Evolutionary conservation across 75 land plant species (phyloP).

Genomic region (Picea sitchensis): DNA sequence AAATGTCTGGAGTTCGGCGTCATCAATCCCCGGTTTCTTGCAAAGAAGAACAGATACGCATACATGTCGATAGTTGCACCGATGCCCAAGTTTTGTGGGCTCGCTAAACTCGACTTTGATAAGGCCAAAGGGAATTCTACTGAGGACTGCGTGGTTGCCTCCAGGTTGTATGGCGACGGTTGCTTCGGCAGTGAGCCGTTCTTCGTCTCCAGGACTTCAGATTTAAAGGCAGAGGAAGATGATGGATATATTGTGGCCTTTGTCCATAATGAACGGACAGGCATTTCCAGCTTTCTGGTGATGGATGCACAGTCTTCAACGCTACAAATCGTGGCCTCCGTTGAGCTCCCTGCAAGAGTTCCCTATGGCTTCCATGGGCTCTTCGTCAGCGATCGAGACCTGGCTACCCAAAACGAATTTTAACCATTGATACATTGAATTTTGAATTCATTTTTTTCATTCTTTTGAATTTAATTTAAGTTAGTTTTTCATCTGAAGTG

Average conservation of each 20-base stretch:
- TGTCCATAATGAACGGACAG: slow-evolving; percentile 50
- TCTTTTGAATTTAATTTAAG: too few relatives aligned
- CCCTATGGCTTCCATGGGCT: slow-evolving; percentile 92
- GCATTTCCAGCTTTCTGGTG: slow-evolving; percentile 61
- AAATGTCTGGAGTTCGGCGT: slow-evolving; percentile 63
- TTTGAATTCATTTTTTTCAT: too few relatives aligned
- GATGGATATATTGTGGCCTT: slow-evolving; percentile 70
- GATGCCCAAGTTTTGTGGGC: slow-evolving; percentile 58
- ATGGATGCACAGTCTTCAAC: slow-evolving; percentile 81
- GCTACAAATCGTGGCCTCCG: slow-evolving; percentile 60
- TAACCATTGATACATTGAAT: too few relatives aligned
- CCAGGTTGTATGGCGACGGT: slow-evolving; percentile 30
- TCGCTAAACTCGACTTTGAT: slow-evolving; percentile 69
- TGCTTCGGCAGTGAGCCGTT: slow-evolving; percentile 74
- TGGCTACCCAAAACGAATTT: too few relatives aligned
- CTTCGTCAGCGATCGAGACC: slow-evolving; percentile 28
- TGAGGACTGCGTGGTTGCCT: slow-evolving; percentile 35
- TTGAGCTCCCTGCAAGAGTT: slow-evolving; percentile 68
- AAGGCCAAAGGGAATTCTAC: slow-evolving; percentile 1
- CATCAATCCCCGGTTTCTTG: slow-evolving; percentile 52
- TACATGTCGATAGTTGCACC: slow-evolving; percentile 61
- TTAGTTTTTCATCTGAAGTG: too few relatives aligned
- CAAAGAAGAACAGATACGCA: slow-evolving; percentile 45
- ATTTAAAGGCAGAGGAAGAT: slow-evolving; percentile 13
- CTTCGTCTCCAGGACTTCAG: slow-evolving; percentile 38